phyloP scores from a whole-genome alignment of 2,329 filamentous ascomycete species.

The Neofusicoccum sp. region DNA sequence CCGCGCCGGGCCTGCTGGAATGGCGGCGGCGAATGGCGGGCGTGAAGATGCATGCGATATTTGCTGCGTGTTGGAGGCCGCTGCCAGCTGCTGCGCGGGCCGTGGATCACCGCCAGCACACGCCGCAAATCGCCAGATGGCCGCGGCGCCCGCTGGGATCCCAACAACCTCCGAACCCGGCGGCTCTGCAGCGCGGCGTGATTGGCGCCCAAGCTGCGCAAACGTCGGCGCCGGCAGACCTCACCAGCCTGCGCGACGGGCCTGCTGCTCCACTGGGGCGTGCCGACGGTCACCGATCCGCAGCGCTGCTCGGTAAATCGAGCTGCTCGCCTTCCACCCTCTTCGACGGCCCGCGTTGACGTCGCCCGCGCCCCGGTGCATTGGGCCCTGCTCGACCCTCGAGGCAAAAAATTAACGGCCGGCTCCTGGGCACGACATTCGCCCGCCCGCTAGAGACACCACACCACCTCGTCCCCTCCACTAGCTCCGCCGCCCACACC shows the following conservation, averaged over 20 bases:
- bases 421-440: constrained; percentile 6
- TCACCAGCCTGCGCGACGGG: constrained; percentile 3
- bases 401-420: constrained; percentile 18
- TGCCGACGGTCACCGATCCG: constrained; percentile 21
- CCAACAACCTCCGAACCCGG: constrained; percentile 12
- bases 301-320: constrained; percentile 18
- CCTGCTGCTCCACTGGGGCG: constrained; percentile 20
- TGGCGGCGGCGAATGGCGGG: constrained; percentile 3
- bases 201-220: constrained; percentile 10
- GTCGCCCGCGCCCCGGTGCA: constrained; percentile 9
- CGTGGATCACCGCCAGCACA: constrained; percentile 13
- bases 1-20: too few relatives aligned
- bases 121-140: too few relatives aligned
- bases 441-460: constrained; percentile 13
- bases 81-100: background rate
- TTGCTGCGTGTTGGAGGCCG: background rate
- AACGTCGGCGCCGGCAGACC: background rate
- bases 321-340: constrained; percentile 12
- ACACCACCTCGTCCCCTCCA: constrained; percentile 18
- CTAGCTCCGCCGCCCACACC: constrained; percentile 10
- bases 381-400: constrained; percentile 20
- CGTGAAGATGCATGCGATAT: constrained; percentile 4
- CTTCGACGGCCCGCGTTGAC: constrained; percentile 20
- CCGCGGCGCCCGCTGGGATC: background rate
- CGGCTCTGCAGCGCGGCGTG: background rate